Conservation (phyloP, 371 early-diverging fungal species). For the Chytridium lagenaria region DNA sequence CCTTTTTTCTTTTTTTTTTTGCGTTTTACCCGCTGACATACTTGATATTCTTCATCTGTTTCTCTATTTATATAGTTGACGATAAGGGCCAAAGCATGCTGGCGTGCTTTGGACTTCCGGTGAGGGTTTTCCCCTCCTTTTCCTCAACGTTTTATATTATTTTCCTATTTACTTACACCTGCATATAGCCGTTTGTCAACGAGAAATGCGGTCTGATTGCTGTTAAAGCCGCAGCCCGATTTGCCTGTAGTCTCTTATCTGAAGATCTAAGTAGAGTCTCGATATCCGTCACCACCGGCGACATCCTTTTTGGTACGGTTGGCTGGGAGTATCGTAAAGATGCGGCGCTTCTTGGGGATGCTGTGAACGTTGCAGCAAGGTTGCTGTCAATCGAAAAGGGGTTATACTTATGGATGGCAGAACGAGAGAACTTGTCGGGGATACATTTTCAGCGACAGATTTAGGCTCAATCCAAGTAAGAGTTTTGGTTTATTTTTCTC, state of each 20-base stretch:
- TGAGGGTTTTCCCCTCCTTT: too few relatives aligned
- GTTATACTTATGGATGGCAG: neutral
- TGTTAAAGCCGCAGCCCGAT: neutral
- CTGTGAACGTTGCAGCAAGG: constrained; percentile 15
- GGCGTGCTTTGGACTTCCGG: constrained; percentile 17
- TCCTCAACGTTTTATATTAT: too few relatives aligned
- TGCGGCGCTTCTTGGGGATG: constrained; percentile 10
- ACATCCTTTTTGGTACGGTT: constrained; percentile 4
- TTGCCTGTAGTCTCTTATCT: neutral
- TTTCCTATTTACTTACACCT: too few relatives aligned
- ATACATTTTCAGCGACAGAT: neutral
- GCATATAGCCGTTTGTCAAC: neutral
- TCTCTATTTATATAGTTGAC: constrained; percentile 2
- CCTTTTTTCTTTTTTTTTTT: neutral
- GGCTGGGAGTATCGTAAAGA: neutral
- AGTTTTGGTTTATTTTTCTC: too few relatives aligned
- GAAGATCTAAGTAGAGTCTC: neutral
- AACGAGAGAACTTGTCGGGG: neutral
- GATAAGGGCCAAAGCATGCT: constrained; percentile 22
- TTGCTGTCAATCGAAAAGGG: neutral
- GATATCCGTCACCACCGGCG: neutral
- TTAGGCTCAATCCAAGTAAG: too few relatives aligned
- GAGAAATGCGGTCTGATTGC: neutral
- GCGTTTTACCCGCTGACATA: too few relatives aligned
- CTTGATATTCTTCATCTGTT: too few relatives aligned